Percentiles rank a stretch among this genome's conserved stretches.
phyloP scores from a whole-genome alignment of 768 basidiomycete genomes.

The Podaxis sp. region DNA sequence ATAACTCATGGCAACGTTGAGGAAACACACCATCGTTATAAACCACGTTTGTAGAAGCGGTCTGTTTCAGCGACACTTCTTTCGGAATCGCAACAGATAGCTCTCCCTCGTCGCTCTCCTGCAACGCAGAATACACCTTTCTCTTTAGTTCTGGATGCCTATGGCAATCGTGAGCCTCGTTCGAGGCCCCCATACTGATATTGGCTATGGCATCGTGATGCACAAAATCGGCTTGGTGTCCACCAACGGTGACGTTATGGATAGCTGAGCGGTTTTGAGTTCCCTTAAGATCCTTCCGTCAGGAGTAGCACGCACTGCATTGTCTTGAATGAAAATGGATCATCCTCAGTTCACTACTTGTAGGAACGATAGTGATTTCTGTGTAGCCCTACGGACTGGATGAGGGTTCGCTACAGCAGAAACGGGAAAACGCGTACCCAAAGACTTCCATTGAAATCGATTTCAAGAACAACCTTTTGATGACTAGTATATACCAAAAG shows the following conservation, averaged over 20 bases:
- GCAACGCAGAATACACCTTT: constrained; percentile 84
- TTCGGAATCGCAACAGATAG: constrained; percentile 84
- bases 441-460: constrained; percentile 86
- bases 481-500: constrained; percentile 74
- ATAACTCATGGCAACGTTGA: neutral
- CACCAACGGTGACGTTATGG: constrained; percentile 70
- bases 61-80: constrained; percentile 66
- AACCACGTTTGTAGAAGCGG: constrained; percentile 41
- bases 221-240: constrained; percentile 73
- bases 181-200: constrained; percentile 51
- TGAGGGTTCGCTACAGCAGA: constrained; percentile 13
- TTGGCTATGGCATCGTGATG: constrained; percentile 75
- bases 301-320: constrained; percentile 60
- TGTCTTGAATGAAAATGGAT: constrained; percentile 89
- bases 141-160: constrained; percentile 92
- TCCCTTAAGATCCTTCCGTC: constrained; percentile 15
- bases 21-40: constrained; percentile 57
- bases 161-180: constrained; percentile 75
- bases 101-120: constrained; percentile 94
- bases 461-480: constrained; percentile 93
- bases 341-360: constrained; percentile 73
- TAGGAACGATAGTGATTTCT: constrained; percentile 86
- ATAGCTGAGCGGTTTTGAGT: constrained; percentile 47
- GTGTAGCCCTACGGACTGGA: constrained; percentile 76
- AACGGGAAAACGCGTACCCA: constrained; percentile 53